These are phyloP conservation scores for Wickerhamiella occidentalis DNA, from an alignment of 805 yeast species.

Conservation along the genomic window DNA sequence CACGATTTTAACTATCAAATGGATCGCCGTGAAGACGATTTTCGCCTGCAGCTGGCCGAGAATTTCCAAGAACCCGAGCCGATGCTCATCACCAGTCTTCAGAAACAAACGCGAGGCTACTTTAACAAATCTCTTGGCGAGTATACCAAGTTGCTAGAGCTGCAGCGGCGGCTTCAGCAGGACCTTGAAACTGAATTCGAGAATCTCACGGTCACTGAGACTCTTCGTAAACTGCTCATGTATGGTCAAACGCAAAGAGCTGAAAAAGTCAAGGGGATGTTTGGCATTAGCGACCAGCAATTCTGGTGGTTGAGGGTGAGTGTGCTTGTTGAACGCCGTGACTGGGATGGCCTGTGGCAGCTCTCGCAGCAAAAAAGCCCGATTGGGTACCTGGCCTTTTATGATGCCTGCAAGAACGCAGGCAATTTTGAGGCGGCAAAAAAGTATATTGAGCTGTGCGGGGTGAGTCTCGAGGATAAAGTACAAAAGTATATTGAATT, in stretches of 20 bases:
- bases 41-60: conserved; percentile 25
- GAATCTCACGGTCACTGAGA: conserved; percentile 37
- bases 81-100: conserved; percentile 21
- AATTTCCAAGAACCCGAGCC: conserved; percentile 15
- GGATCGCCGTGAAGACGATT: conserved; percentile 41
- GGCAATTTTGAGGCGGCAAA: conserved; percentile 52
- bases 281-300: conserved; percentile 46
- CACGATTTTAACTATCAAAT: conserved; percentile 52
- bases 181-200: conserved; percentile 33
- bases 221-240: conserved; percentile 36
- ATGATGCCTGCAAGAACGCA: conserved; percentile 38
- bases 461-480: not conserved
- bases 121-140: conserved; percentile 35
- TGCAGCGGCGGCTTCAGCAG: conserved; percentile 36
- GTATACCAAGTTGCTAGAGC: conserved; percentile 33
- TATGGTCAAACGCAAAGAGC: conserved; percentile 42
- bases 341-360: conserved; percentile 45
- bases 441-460: conserved; percentile 43
- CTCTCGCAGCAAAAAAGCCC: conserved; percentile 48
- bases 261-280: conserved; percentile 37
- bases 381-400: conserved; percentile 60
- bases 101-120: conserved; percentile 27
- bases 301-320: conserved; percentile 43
- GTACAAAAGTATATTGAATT: not conserved
- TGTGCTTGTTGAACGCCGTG: conserved; percentile 35